Conservation (phyloP, 2,329 filamentous ascomycete genomes). For the Cladorrhinum sp. region DNA sequence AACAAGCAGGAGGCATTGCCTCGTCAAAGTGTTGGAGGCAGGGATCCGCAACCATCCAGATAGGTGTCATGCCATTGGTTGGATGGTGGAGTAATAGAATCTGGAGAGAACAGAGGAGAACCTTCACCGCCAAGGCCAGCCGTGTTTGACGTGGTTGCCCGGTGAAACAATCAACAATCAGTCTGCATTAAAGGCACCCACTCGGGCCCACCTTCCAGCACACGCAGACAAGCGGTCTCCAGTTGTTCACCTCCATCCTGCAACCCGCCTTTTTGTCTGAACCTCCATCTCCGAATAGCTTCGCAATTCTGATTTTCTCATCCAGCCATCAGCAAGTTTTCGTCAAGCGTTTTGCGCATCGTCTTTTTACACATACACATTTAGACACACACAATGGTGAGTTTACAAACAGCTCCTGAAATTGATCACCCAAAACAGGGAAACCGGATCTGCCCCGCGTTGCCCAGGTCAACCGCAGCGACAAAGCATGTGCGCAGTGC, state of each 20-base stretch:
- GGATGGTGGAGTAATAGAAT: neutral
- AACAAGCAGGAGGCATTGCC: too few relatives aligned
- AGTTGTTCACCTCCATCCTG: neutral
- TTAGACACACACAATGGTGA: slow-evolving; percentile 2
- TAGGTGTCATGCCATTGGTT: too few relatives aligned
- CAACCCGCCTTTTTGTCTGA: neutral
- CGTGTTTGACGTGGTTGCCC: slow-evolving; percentile 13
- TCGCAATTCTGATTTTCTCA: slow-evolving; percentile 5
- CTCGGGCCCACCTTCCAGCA: neutral
- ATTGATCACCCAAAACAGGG: neutral
- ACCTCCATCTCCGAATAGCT: slow-evolving; percentile 19
- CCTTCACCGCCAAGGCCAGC: slow-evolving; percentile 18
- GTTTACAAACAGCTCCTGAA: neutral
- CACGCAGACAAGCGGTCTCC: neutral
- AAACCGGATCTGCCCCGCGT: slow-evolving; percentile 16
- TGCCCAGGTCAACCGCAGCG: slow-evolving; percentile 26
- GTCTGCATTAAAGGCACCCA: slow-evolving; percentile 18
- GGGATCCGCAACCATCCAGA: too few relatives aligned
- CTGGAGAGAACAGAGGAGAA: slow-evolving; percentile 3
- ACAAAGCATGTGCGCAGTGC: slow-evolving; percentile 10
- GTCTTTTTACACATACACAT: slow-evolving; percentile 1
- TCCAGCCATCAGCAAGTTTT: neutral
- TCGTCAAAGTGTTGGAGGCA: too few relatives aligned
- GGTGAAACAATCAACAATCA: slow-evolving; percentile 2
- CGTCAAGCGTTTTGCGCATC: slow-evolving; percentile 4